Evolutionary conservation across 2,329 filamentous ascomycete genomes (phyloP), one percentile per base, ranked within the genome.

Genomic region (Monosporascus ibericus): DNA sequence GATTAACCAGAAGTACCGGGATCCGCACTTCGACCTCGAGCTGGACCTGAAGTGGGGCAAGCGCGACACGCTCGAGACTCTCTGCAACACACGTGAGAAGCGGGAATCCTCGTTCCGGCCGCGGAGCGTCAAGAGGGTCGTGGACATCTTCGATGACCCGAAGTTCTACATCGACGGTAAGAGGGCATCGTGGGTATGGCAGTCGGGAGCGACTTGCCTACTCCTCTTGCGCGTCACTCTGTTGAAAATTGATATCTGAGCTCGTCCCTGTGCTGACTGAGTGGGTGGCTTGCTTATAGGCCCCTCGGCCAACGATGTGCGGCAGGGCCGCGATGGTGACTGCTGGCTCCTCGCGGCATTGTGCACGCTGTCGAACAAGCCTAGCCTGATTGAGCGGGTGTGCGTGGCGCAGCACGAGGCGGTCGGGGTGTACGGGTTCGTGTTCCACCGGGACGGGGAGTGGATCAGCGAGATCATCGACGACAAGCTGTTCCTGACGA

Each of bases 271-370:
- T 34, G 30, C 27, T 27, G 27, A 27, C 30, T 5, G 30, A 34
- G 9, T 11, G 9, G 1, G 30, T 11, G 9, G 1, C 9, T 5
- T 34, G 30, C 3, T 1, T 14, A 11, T 34, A 34, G 30, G 30
- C 30, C 30, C 30, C 30, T 34, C 30, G 4, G 30, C 87, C 18
- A 86, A 86, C 57, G 89, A 95, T 68, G 85, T 95, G 20, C 80
- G 86, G 34, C 90, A 94, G 67, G 90, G 90, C 2, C 78, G 80
- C 8, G 83, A 86, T 56, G 90, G 90, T 2, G 88, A 95, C 64
- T 95, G 90, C 67, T 95, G 90, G 89, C 81, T 94, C 52, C 84
- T 95, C 73, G 86, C 90, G 6, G 87, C 88, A 1, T 70, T 95
- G 42, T 89, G 86, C 55, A 90, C 88, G 0, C 77, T 95, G 55